Evolutionary conservation across 2,329 filamentous ascomycete species (phyloP).

Genomic region (Penicillium italicum): DNA sequence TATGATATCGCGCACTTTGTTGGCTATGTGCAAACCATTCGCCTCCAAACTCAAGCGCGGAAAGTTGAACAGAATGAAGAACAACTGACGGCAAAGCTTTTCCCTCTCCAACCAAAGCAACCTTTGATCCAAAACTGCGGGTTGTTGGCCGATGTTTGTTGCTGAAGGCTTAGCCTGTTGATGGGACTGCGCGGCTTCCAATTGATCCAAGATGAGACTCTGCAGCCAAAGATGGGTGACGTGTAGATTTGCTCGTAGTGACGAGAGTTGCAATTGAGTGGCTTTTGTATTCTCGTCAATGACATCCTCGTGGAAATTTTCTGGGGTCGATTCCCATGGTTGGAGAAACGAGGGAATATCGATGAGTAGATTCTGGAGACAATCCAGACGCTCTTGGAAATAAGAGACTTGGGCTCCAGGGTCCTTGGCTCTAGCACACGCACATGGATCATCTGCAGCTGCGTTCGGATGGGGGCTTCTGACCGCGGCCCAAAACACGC

Average conservation of each 20-base stretch:
- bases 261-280: not conserved
- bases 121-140: not conserved
- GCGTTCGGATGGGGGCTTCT: not conserved
- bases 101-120: not conserved
- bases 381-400: not conserved
- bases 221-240: not conserved
- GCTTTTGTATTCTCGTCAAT: not conserved
- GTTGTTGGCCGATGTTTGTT: not conserved
- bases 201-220: not conserved
- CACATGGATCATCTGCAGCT: not conserved
- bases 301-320: not conserved
- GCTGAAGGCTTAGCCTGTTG: not conserved
- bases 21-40: not conserved
- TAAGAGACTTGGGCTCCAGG: not conserved
- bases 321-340: not conserved
- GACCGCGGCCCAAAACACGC: not conserved
- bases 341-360: not conserved
- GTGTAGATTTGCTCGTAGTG: not conserved
- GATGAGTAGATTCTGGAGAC: not conserved
- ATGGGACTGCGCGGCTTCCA: not conserved
- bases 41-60: not conserved
- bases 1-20: not conserved
- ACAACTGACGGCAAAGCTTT: not conserved
- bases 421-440: not conserved
- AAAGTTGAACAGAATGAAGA: not conserved